These are phyloP conservation scores for Microbotryum lychnidis-dioicae DNA, from an alignment of 1,284 basidiomycete genomes.

Conservation along the genomic window DNA sequence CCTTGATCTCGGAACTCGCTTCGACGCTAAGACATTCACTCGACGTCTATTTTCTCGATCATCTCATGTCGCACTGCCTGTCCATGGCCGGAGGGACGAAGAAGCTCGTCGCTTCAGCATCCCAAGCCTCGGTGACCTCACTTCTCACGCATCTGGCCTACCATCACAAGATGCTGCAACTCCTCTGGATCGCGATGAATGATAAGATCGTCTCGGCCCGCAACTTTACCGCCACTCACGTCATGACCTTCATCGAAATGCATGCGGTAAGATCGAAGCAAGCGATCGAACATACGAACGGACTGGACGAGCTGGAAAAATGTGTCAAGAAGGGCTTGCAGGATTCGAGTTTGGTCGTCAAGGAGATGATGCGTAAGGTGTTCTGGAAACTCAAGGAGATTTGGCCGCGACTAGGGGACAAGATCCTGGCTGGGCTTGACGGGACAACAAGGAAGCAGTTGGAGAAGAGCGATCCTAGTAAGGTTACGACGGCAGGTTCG, in stretches of 20 bases:
- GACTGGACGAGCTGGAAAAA: constrained; percentile 62
- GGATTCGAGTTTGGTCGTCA: constrained; percentile 72
- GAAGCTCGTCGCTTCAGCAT: constrained; percentile 78
- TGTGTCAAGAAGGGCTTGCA: constrained; percentile 60
- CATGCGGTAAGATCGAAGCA: constrained; percentile 34
- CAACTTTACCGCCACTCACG: constrained; percentile 49
- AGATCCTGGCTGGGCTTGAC: constrained; percentile 64
- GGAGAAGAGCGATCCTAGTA: constrained; percentile 66
- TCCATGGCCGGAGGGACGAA: constrained; percentile 92
- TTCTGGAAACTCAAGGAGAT: constrained; percentile 75
- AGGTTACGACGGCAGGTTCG: constrained; percentile 41
- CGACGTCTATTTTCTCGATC: constrained; percentile 65
- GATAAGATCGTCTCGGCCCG: constrained; percentile 80
- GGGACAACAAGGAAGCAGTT: constrained; percentile 65
- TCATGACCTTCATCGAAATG: constrained; percentile 37
- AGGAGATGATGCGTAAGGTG: constrained; percentile 60
- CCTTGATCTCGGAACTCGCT: constrained; percentile 69
- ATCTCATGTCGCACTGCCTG: constrained; percentile 63
- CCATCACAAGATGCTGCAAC: constrained; percentile 60
- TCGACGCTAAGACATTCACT: constrained; percentile 58
- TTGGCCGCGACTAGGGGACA: constrained; percentile 61
- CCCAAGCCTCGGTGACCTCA: constrained; percentile 62
- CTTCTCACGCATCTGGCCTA: constrained; percentile 65
- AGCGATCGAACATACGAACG: constrained; percentile 45
- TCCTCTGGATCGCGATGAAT: constrained; percentile 62